Evolutionary conservation across 2,329 filamentous ascomycete species (phyloP).

Genomic region (Verticillium nonalfalfae): DNA sequence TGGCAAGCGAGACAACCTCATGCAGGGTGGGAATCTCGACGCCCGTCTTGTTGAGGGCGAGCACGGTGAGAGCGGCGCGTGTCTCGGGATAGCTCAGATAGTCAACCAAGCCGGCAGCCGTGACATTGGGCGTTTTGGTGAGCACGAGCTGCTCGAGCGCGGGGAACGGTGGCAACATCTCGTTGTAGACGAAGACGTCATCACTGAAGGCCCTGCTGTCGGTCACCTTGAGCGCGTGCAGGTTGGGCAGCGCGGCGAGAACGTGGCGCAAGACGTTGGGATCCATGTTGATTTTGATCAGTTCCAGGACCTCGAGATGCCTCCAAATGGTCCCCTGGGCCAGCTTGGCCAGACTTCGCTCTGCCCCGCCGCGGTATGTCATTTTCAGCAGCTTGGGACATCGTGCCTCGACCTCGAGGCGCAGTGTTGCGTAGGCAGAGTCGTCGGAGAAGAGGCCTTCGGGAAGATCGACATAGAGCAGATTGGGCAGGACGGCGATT

Average conservation of each 20-base stretch:
- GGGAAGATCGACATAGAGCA: constrained; percentile 86
- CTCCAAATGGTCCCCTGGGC: constrained; percentile 61
- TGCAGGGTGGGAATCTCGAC: constrained; percentile 58
- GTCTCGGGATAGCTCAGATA: constrained; percentile 60
- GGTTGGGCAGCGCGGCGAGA: constrained; percentile 56
- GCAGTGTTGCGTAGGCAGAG: constrained; percentile 63
- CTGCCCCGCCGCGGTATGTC: constrained; percentile 73
- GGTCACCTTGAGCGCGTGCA: constrained; percentile 70
- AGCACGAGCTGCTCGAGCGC: constrained; percentile 68
- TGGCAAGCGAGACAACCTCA: constrained; percentile 51
- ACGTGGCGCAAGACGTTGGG: constrained; percentile 64
- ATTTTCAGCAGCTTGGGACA: constrained; percentile 85
- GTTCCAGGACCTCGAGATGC: constrained; percentile 66
- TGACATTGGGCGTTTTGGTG: constrained; percentile 65
- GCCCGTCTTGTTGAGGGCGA: constrained; percentile 68
- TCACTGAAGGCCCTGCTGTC: constrained; percentile 68
- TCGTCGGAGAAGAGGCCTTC: constrained; percentile 84
- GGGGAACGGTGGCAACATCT: constrained; percentile 66
- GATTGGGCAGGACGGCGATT: constrained; percentile 75
- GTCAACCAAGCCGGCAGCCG: constrained; percentile 59
- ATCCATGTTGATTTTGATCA: constrained; percentile 63
- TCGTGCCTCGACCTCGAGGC: constrained; percentile 76
- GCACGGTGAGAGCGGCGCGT: constrained; percentile 53
- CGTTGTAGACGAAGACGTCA: constrained; percentile 62
- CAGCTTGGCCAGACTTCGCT: constrained; percentile 68